These are phyloP conservation scores for Hirschfeldia incana DNA, from an alignment of 345 rosid genomes.

Conservation along the genomic window DNA sequence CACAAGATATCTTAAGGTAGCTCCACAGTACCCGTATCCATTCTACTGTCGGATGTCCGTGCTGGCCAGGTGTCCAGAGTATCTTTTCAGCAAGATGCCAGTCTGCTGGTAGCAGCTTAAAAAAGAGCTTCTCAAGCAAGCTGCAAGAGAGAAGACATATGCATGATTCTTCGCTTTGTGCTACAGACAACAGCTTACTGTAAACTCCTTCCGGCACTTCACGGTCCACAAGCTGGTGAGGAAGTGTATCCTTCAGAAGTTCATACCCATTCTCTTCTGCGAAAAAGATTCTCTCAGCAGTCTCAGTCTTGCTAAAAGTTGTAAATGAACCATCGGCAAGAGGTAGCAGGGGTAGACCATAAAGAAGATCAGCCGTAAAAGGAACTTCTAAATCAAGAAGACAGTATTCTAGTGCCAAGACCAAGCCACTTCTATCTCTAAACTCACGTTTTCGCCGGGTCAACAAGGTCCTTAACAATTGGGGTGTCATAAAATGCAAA, in stretches of 20 bases:
- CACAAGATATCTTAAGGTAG: constrained; percentile 72
- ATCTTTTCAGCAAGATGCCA: constrained; percentile 77
- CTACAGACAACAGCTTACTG: constrained; percentile 66
- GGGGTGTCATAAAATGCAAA: constrained; percentile 77
- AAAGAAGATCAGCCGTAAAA: constrained; percentile 49
- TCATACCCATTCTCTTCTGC: constrained; percentile 68
- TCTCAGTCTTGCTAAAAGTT: constrained; percentile 67
- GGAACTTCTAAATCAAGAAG: constrained; percentile 67
- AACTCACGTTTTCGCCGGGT: constrained; percentile 73
- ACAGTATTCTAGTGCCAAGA: constrained; percentile 86
- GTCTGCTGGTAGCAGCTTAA: constrained; percentile 82
- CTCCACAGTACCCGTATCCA: constrained; percentile 81
- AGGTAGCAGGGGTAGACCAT: constrained; percentile 83
- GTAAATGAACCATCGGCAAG: constrained; percentile 86
- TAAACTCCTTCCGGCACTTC: constrained; percentile 65
- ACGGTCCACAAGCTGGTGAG: constrained; percentile 69
- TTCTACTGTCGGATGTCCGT: constrained; percentile 75
- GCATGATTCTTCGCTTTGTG: constrained; percentile 70
- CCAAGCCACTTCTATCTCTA: constrained; percentile 58
- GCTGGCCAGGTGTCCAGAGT: constrained; percentile 76
- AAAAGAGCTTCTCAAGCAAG: constrained; percentile 81
- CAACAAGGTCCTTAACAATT: constrained; percentile 66
- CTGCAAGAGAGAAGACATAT: constrained; percentile 72
- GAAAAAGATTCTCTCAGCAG: constrained; percentile 76
- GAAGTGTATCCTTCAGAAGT: constrained; percentile 80